Base-by-base conservation (phyloP, 2,329 filamentous ascomycete genomes). In the Chaetomium globosum region DNA sequence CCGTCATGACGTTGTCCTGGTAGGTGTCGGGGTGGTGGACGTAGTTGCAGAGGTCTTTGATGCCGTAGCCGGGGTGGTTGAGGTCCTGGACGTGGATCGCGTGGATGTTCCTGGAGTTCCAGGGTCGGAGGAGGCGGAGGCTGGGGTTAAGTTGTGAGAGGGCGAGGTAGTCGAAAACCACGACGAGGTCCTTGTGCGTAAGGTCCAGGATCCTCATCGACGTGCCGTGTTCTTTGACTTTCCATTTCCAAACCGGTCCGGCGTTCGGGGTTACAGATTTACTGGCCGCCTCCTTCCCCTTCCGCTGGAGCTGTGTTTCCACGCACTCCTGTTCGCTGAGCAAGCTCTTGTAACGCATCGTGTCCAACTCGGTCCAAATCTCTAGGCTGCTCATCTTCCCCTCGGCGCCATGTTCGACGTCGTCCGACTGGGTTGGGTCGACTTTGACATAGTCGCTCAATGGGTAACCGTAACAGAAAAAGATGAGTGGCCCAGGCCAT, bases 131-230 rank as follows among this genome's bases (percentile, higher is more conserved):
- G 7, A 4, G 5, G 56, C 2, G 4, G 39, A 56, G 62, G 8
- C 31, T n/a, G 6, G 49, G 49, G 21, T 64, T 59, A 16, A 64
- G 19, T 2, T 31, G 33, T 1, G 49, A 33, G 28, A 4, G 2
- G 33, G 49, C 3, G 12, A 59, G 3, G 21, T 64, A 64, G 28
- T 59, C 28, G n/a, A 59, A 2, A 2, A 49, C 23, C 5, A 23
- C 23, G 28, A 13, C 26, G 49, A 48, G 21, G 33, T 64, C 62
- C 39, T 39, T 49, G 56, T 52, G 62, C 19, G 9, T 16, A 7
- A 64, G 5, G 51, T 64, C 62, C 4, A 64, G 33, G 55, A 64
- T 48, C 30, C 31, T 28, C 62, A 64, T 64, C 9, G 62, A 64
- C 5, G 62, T 64, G 56, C 62, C 62, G 26, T 13, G 23, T 2